A percentile compares a stretch with the other conserved stretches of the same genome.
These are phyloP conservation scores for Saccharomyces uvarum DNA, from an alignment of 1,139 yeast species.

Conservation along the genomic window DNA sequence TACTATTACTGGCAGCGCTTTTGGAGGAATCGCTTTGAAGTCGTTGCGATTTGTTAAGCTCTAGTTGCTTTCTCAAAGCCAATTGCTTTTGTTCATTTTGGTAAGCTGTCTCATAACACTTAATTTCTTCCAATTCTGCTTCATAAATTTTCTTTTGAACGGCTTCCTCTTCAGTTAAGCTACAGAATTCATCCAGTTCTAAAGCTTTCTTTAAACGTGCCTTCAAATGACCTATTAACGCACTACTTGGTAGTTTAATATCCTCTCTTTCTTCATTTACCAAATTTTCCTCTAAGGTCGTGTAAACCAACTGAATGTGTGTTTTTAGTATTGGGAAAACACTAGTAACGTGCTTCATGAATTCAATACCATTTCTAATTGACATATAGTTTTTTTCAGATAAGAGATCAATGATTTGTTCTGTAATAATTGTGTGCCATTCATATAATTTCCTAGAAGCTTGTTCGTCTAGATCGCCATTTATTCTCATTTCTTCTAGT, in stretches of 20 bases:
- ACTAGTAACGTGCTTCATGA: conserved; percentile 59
- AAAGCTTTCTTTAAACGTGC: conserved; percentile 53
- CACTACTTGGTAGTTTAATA: conserved; percentile 68
- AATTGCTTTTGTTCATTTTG: conserved; percentile 29
- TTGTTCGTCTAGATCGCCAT: conserved; percentile 27
- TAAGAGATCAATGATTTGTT: conserved; percentile 43
- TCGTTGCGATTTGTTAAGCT: conserved; percentile 16
- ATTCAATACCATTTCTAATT: conserved; percentile 71
- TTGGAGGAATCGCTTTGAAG: conserved; percentile 9
- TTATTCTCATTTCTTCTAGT: conserved; percentile 31
- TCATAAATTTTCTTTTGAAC: conserved; percentile 22
- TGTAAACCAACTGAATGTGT: conserved; percentile 52
- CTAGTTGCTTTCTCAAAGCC: conserved; percentile 22
- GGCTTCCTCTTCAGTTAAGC: conserved; percentile 36
- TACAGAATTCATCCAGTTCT: conserved; percentile 48
- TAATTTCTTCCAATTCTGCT: conserved; percentile 22
- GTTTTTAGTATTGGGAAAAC: conserved; percentile 64
- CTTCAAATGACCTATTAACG: conserved; percentile 64
- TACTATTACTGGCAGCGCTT: neutral
- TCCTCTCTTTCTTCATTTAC: conserved; percentile 65
- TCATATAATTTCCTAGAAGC: conserved; percentile 42
- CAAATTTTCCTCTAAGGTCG: conserved; percentile 43
- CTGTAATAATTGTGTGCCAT: conserved; percentile 45
- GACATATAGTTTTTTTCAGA: conserved; percentile 63
- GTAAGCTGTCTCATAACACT: conserved; percentile 20